Evolutionary conservation across 805 yeast genomes (phyloP).

Genomic region (Maudiozyma serrabonitensis): DNA sequence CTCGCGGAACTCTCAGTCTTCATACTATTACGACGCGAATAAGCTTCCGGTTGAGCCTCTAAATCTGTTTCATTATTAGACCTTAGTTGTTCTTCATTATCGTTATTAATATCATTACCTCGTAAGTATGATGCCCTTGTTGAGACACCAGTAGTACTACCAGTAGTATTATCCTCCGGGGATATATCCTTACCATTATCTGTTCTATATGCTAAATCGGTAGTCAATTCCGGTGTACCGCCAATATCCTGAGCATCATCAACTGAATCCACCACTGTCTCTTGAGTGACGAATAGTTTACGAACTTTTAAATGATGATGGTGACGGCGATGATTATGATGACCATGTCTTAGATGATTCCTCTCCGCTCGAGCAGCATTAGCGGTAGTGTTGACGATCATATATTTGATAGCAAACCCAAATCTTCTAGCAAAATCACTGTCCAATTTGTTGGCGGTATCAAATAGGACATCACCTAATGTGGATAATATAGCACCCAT

Average conservation of each 20-base stretch:
- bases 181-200: background rate
- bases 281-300: conserved; percentile 2
- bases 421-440: conserved; percentile 10
- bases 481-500: conserved; percentile 75
- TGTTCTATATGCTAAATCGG: background rate
- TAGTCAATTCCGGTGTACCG: background rate
- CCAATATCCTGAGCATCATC: conserved; percentile 4
- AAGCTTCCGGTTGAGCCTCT: background rate
- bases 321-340: background rate
- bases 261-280: conserved; percentile 1
- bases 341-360: background rate
- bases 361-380: background rate
- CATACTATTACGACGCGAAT: background rate
- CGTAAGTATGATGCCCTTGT: too few species aligned
- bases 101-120: too few species aligned
- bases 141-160: background rate
- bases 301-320: background rate
- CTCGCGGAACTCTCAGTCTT: background rate
- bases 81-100: too few species aligned
- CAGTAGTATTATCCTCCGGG: background rate
- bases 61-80: background rate
- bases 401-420: conserved; percentile 7
- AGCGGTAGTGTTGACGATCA: conserved; percentile 4
- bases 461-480: conserved; percentile 44
- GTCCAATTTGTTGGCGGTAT: conserved; percentile 17